These are phyloP conservation scores for Wickerhamiella spandovensis DNA, from an alignment of 805 yeast species.

Conservation along the genomic window DNA sequence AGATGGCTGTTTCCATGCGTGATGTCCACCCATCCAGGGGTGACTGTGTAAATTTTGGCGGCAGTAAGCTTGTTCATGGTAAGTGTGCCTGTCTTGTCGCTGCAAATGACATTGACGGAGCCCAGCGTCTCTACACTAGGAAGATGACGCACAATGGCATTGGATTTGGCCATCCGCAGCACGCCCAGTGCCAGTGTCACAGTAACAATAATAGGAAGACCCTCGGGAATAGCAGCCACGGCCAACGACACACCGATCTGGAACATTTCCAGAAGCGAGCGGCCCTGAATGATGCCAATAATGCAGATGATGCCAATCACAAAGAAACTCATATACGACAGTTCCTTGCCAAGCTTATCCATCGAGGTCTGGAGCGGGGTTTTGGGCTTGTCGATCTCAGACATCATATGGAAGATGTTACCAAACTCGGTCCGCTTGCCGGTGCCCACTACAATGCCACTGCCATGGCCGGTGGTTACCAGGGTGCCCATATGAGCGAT, in stretches of 20 bases:
- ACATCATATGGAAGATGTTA: conserved; percentile 88
- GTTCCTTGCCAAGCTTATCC: conserved; percentile 90
- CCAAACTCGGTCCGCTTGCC: conserved; percentile 89
- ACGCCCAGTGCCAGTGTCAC: conserved; percentile 95
- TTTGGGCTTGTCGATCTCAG: conserved; percentile 89
- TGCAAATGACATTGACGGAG: conserved; percentile 41
- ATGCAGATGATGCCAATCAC: conserved; percentile 87
- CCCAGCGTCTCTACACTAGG: conserved; percentile 75
- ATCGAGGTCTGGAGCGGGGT: conserved; percentile 91
- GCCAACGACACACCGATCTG: conserved; percentile 95
- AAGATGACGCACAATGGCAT: conserved; percentile 85
- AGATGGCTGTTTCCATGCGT: background rate
- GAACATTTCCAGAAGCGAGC: conserved; percentile 94
- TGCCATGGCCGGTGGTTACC: conserved; percentile 90
- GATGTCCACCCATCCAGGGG: conserved; percentile 13
- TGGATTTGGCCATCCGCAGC: conserved; percentile 85
- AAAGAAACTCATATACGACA: conserved; percentile 69
- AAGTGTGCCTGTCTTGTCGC: conserved; percentile 36
- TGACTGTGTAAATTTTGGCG: conserved; percentile 12
- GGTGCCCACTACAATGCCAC: conserved; percentile 87
- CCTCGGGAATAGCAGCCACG: conserved; percentile 99
- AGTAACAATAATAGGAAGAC: conserved; percentile 94
- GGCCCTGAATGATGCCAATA: conserved; percentile 82
- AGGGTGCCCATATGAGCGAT: conserved; percentile 96
- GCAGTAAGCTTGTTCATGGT: conserved; percentile 36